Percentiles rank a stretch among this genome's conserved stretches.
Conservation (phyloP, 306 rosid genomes). For the Morella rubra region DNA sequence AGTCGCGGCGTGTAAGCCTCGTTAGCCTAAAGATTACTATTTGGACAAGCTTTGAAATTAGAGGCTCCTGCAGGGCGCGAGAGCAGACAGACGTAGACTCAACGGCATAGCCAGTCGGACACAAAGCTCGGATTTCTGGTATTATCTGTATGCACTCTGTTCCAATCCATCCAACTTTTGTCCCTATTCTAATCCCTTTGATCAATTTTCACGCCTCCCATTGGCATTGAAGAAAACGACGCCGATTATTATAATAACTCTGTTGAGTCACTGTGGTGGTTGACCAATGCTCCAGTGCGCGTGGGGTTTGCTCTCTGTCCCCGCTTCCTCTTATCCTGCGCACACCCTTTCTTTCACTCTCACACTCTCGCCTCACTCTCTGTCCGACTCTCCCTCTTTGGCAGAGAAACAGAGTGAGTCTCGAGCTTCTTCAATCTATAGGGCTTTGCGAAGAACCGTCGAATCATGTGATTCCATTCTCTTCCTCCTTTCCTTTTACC, state of each 20-base stretch:
- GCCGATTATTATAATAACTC: neutral
- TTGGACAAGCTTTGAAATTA: constrained; percentile 14
- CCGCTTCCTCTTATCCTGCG: constrained; percentile 19
- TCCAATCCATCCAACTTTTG: constrained; percentile 9
- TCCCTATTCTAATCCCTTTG: neutral
- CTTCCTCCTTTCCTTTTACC: neutral
- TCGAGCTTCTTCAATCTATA: neutral
- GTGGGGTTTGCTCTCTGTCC: constrained; percentile 36
- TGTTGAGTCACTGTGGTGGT: neutral
- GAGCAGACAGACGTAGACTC: constrained; percentile 53
- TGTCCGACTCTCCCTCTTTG: constrained; percentile 16
- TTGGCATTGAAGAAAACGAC: too few relatives aligned
- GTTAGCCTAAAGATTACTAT: neutral
- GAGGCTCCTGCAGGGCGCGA: constrained; percentile 24
- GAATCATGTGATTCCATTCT: constrained; percentile 13
- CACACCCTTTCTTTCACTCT: constrained; percentile 26
- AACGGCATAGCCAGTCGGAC: constrained; percentile 32
- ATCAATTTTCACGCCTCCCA: too few relatives aligned
- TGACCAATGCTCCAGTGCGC: constrained; percentile 41
- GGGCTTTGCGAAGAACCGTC: constrained; percentile 28
- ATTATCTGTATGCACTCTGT: too few relatives aligned
- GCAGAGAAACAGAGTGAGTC: neutral
- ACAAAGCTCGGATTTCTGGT: constrained; percentile 9
- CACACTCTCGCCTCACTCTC: constrained; percentile 22
- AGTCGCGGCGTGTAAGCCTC: constrained; percentile 20